Evolutionary conservation across 2,329 filamentous ascomycete species (phyloP).

Genomic region (Cryphonectria carpinicola): DNA sequence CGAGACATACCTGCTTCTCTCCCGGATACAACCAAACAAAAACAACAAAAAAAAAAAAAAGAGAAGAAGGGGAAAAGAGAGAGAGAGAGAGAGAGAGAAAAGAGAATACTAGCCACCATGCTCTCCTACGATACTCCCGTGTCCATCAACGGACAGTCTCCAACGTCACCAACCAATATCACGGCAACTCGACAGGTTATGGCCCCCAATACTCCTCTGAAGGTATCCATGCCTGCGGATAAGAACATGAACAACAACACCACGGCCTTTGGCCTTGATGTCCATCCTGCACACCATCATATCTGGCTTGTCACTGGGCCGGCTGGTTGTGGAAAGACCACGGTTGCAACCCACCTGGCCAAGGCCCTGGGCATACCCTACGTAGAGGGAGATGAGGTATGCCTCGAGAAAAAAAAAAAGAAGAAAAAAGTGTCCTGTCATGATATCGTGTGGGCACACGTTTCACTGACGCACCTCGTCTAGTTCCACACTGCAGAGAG

Average conservation of each 20-base stretch:
- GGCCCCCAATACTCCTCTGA: slow-evolving; percentile 36
- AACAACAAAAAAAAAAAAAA: neutral
- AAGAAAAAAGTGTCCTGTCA: neutral
- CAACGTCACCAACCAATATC: slow-evolving; percentile 35
- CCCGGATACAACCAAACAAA: no score
- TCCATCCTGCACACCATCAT: slow-evolving; percentile 56
- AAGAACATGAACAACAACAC: slow-evolving; percentile 38
- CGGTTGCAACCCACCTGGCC: slow-evolving; percentile 69
- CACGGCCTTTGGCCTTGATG: slow-evolving; percentile 33
- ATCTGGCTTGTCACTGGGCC: slow-evolving; percentile 83
- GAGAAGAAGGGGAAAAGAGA: neutral
- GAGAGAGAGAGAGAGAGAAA: neutral
- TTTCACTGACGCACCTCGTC: slow-evolving; percentile 6
- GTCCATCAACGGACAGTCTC: slow-evolving; percentile 46
- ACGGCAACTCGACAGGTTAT: slow-evolving; percentile 35
- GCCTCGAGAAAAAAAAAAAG: slow-evolving; percentile 35
- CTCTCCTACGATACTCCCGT: slow-evolving; percentile 55
- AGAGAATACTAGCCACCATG: slow-evolving; percentile 41
- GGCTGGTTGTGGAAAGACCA: slow-evolving; percentile 79
- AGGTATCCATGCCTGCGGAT: slow-evolving; percentile 34
- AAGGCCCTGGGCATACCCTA: slow-evolving; percentile 68
- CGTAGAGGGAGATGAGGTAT: slow-evolving; percentile 78
- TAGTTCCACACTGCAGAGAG: slow-evolving; percentile 78
- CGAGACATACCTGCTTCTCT: neutral
- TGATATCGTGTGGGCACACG: neutral